These are phyloP conservation scores for Clonostachys chloroleuca DNA, from an alignment of 2,329 filamentous ascomycete species.

Conservation along the genomic window DNA sequence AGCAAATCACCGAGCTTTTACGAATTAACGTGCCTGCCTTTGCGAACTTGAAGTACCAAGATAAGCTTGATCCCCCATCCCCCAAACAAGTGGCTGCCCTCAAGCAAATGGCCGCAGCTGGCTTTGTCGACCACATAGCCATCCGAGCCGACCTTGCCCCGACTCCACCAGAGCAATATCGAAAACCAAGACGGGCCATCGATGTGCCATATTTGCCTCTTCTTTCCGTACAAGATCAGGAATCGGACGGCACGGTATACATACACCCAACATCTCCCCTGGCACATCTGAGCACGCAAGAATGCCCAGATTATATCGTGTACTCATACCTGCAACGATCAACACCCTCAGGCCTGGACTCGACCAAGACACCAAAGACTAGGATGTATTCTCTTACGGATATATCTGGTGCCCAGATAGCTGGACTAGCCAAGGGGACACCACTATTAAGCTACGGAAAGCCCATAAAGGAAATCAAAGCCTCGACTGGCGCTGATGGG, in stretches of 20 bases:
- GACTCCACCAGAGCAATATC: conserved; percentile 58
- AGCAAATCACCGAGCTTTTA: conserved; percentile 79
- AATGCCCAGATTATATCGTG: conserved; percentile 83
- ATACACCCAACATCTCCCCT: conserved; percentile 84
- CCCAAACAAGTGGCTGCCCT: conserved; percentile 71
- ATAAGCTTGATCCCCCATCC: conserved; percentile 53
- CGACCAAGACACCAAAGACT: conserved; percentile 62
- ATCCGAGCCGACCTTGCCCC: conserved; percentile 86
- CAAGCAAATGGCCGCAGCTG: conserved; percentile 87
- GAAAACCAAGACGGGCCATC: conserved; percentile 78
- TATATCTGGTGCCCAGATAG: conserved; percentile 70
- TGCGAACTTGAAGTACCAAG: conserved; percentile 49
- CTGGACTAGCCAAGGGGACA: conserved; percentile 77
- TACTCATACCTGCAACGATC: conserved; percentile 81
- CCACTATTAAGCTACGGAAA: conserved; percentile 82
- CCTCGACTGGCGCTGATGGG: conserved; percentile 25
- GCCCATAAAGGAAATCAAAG: conserved; percentile 76
- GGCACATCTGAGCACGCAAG: conserved; percentile 60
- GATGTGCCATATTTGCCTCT: conserved; percentile 90
- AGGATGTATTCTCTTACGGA: conserved; percentile 86
- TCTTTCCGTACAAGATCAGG: conserved; percentile 16
- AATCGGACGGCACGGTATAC: conserved; percentile 67
- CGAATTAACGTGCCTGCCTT: conserved; percentile 67
- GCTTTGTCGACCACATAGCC: conserved; percentile 91
- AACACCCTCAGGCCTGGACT: conserved; percentile 41